Percentiles rank a stretch among this genome's conserved stretches.
Evolutionary conservation across 768 basidiomycete species (phyloP).

Genomic region (Rhodocollybia butyracea): DNA sequence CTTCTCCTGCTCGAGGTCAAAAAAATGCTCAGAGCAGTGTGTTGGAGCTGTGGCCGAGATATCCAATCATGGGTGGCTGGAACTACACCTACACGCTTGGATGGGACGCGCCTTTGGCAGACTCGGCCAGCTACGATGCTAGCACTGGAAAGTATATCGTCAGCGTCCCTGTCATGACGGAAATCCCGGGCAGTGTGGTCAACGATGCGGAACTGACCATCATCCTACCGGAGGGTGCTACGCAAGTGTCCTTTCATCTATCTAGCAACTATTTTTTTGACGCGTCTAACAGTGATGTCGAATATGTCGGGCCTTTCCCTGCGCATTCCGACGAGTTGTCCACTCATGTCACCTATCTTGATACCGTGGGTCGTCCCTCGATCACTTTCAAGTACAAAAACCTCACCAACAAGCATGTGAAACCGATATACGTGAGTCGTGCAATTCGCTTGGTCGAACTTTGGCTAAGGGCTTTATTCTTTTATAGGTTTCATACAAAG

Average conservation of each 20-base stretch:
- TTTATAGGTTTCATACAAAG: slow-evolving; percentile 80
- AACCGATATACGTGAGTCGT: slow-evolving; percentile 74
- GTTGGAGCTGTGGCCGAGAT: slow-evolving; percentile 84
- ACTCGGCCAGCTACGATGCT: slow-evolving; percentile 65
- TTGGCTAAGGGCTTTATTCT: not conserved
- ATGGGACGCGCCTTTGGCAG: slow-evolving; percentile 84
- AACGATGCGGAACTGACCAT: slow-evolving; percentile 77
- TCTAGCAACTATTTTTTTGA: not conserved
- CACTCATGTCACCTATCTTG: slow-evolving; percentile 86
- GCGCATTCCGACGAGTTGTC: slow-evolving; percentile 56
- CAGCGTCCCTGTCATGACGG: slow-evolving; percentile 83
- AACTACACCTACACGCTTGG: slow-evolving; percentile 95
- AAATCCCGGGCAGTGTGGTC: slow-evolving; percentile 75
- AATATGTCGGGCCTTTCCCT: slow-evolving; percentile 75
- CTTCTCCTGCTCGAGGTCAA: slow-evolving; percentile 47
- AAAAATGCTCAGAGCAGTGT: slow-evolving; percentile 58
- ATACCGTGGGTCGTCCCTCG: slow-evolving; percentile 83
- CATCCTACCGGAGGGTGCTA: slow-evolving; percentile 92
- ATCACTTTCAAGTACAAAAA: slow-evolving; percentile 70
- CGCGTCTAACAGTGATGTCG: slow-evolving; percentile 58
- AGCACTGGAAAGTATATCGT: slow-evolving; percentile 65
- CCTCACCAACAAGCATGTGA: slow-evolving; percentile 76
- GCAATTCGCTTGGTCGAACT: slow-evolving; percentile 1
- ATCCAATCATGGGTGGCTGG: slow-evolving; percentile 95
- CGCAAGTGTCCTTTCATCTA: slow-evolving; percentile 47